Evolutionary conservation across 1,284 basidiomycete genomes (phyloP), one percentile per base, ranked within the genome.

Genomic region (Puccinia horiana): DNA sequence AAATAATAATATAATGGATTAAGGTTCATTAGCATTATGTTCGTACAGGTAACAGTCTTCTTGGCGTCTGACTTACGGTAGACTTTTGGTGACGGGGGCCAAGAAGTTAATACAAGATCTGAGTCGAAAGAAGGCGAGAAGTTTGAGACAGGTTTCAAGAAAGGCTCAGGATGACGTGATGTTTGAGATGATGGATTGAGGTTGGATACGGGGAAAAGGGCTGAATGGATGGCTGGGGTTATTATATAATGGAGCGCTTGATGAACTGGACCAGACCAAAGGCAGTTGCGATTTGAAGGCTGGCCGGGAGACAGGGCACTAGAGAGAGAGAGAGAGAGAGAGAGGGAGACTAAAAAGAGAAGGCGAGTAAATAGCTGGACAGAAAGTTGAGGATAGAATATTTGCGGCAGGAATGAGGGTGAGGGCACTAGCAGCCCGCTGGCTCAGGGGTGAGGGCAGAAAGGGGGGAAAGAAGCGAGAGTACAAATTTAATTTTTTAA

Each of bases 11-110:
- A 35, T n/a, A n/a, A n/a, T n/a, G n/a, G n/a, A n/a, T 73, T 35
- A 54, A 49, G 49, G 49, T 73, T 73, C 26, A 73, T 73, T 29
- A 73, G 70, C 70, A 69, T 32, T 35, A 47, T 16, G 54, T 54
- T 47, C 26, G 44, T 52, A 73, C 47, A 49, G 2, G 29, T 11
- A 47, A 9, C 14, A 11, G 49, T 32, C 6, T 16, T 1, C 29
- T 35, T 44, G 23, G n/a, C 37, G 20, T 6, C 37, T 44, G 40
- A 69, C 65, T 69, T 9, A 69, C 65, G 65, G 65, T 37, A 69
- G 65, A 42, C 23, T 69, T 69, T n/a, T 40, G 65, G 9, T 42
- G 47, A 12, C n/a, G 47, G 0, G 20, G 61, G 20, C 40, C 35
- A 65, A 35, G 35, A 37, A 40, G 61, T 14, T 65, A 23, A 35